These are phyloP conservation scores for Septoria linicola DNA, from an alignment of 2,329 filamentous ascomycete species.

Conservation along the genomic window DNA sequence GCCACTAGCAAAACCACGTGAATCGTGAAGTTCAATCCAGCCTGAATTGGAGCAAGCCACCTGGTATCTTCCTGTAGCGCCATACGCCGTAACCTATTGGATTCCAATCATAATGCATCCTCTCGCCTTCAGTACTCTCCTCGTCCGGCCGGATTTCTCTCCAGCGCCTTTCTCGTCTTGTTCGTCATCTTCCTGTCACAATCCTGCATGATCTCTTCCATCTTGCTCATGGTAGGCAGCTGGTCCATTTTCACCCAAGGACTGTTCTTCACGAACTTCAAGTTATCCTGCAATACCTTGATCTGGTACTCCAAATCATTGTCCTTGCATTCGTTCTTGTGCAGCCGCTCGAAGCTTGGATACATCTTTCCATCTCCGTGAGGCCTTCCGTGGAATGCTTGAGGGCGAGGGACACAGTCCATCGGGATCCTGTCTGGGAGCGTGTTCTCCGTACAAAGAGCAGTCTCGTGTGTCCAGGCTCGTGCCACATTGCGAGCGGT, in stretches of 20 bases:
- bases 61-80: neutral
- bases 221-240: conserved; percentile 68
- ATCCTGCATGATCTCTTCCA: conserved; percentile 62
- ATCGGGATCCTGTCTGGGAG: conserved; percentile 71
- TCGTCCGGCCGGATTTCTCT: conserved; percentile 48
- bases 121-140: conserved; percentile 37
- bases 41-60: neutral
- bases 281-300: conserved; percentile 58
- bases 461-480: conserved; percentile 95
- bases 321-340: conserved; percentile 66
- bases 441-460: conserved; percentile 75
- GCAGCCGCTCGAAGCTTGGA: conserved; percentile 72
- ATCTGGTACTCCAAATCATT: conserved; percentile 65
- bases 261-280: conserved; percentile 78
- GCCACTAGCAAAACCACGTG: no score
- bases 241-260: conserved; percentile 83
- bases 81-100: no score
- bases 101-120: no score
- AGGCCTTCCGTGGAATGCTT: conserved; percentile 78
- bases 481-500: conserved; percentile 94
- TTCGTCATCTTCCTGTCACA: conserved; percentile 61
- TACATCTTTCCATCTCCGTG: conserved; percentile 70
- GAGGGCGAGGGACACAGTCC: conserved; percentile 76
- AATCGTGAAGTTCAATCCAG: no score
- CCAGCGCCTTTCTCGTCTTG: conserved; percentile 45